These are phyloP conservation scores for Wilhelminamyces savonicus DNA, from an alignment of 805 yeast genomes.

Conservation along the genomic window DNA sequence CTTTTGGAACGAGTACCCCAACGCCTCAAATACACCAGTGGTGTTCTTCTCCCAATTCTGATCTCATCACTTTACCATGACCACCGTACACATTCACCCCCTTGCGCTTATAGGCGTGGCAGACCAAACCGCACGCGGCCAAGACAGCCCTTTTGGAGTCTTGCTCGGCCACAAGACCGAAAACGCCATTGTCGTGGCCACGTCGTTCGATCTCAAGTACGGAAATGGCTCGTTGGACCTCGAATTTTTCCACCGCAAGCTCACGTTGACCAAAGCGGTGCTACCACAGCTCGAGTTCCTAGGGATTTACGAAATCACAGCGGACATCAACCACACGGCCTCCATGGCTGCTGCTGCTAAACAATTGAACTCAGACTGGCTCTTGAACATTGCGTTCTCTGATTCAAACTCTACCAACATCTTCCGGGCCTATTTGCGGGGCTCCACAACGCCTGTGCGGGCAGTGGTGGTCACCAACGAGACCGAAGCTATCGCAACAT, in stretches of 20 bases:
- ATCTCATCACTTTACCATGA: too few relatives aligned
- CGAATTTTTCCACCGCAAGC: constrained; percentile 17
- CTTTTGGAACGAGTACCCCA: too few relatives aligned
- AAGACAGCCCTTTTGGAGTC: constrained; percentile 17
- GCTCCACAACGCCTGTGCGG: constrained; percentile 5
- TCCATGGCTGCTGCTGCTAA: not conserved
- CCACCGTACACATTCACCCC: constrained; percentile 11
- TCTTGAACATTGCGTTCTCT: too few relatives aligned
- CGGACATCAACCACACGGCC: not conserved
- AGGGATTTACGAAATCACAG: constrained; percentile 23
- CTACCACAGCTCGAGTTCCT: constrained; percentile 19
- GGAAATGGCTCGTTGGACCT: constrained; percentile 12
- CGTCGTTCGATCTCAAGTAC: constrained; percentile 25
- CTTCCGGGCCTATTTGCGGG: not conserved
- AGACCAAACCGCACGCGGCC: constrained; percentile 20
- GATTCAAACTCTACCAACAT: not conserved
- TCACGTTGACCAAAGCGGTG: constrained; percentile 21
- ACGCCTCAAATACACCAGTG: too few relatives aligned
- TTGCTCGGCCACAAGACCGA: constrained; percentile 18
- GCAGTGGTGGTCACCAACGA: constrained; percentile 19
- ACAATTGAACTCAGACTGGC: too few relatives aligned
- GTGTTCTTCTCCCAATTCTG: too few relatives aligned
- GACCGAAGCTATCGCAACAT: constrained; percentile 26
- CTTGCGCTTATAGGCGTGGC: constrained; percentile 24
- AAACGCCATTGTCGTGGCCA: constrained; percentile 8